phyloP scores from a whole-genome alignment of 306 rosid genomes.

The Dicorynia guianensis region DNA sequence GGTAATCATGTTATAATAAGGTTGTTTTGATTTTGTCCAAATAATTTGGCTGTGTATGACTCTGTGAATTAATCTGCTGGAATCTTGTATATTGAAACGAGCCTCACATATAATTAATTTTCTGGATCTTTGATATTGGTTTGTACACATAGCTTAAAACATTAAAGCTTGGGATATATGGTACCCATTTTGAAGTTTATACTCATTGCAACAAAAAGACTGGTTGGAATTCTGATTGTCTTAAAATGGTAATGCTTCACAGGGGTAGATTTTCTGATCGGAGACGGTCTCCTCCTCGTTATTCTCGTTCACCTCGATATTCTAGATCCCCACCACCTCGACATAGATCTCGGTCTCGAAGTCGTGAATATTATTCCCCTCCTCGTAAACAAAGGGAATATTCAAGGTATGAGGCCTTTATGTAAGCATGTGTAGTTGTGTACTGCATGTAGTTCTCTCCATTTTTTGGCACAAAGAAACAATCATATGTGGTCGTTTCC shows the following conservation, averaged over 20 bases:
- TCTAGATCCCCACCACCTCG: slow-evolving; percentile 87
- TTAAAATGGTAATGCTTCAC: slow-evolving; percentile 13
- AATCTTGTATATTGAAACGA: no score
- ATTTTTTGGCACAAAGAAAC: neutral
- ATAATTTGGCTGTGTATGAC: no score
- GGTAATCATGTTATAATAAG: no score
- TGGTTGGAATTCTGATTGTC: slow-evolving; percentile 3
- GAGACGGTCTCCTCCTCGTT: slow-evolving; percentile 86
- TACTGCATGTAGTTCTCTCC: neutral
- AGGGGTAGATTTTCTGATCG: slow-evolving; percentile 68
- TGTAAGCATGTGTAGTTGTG: neutral
- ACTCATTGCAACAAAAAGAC: slow-evolving; percentile 1
- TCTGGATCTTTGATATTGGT: no score
- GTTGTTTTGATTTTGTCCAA: no score
- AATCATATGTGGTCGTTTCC: neutral
- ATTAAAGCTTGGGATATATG: slow-evolving; percentile 13
- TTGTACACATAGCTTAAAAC: neutral
- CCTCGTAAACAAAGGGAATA: slow-evolving; percentile 75
- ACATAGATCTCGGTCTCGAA: slow-evolving; percentile 73
- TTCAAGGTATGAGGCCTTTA: slow-evolving; percentile 65
- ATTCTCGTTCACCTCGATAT: slow-evolving; percentile 72
- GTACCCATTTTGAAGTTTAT: neutral
- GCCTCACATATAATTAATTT: neutral
- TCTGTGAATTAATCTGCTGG: no score
- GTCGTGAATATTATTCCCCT: slow-evolving; percentile 74